A percentile compares a stretch with the other conserved stretches of the same genome.
Conservation (phyloP, 1,284 basidiomycete species). For the Fomitopsis betulina region DNA sequence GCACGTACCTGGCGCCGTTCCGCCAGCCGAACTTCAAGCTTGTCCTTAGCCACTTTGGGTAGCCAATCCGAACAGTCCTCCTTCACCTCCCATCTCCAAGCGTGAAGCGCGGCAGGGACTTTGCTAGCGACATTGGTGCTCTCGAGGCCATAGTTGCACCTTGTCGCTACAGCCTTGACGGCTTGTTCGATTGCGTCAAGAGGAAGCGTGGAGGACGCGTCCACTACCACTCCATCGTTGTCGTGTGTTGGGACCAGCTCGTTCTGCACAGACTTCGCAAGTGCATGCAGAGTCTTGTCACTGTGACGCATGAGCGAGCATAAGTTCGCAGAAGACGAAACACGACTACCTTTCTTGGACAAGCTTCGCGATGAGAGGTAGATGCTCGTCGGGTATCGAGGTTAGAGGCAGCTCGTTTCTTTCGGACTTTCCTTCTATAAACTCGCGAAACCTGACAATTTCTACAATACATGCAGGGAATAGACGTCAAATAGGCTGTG, state of each 20-base stretch:
- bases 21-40: conserved; percentile 52
- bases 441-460: conserved; percentile 68
- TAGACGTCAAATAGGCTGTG: neutral
- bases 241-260: conserved; percentile 54
- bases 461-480: conserved; percentile 34
- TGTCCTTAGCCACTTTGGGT: conserved; percentile 66
- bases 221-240: conserved; percentile 42
- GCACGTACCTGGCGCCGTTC: conserved; percentile 63
- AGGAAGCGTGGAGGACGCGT: conserved; percentile 35
- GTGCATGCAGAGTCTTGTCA: conserved; percentile 57
- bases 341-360: conserved; percentile 68
- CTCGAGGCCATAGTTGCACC: conserved; percentile 75
- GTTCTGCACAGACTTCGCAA: conserved; percentile 63
- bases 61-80: conserved; percentile 56
- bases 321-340: neutral
- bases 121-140: conserved; percentile 39
- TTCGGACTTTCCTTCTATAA: conserved; percentile 51
- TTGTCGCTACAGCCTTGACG: conserved; percentile 53
- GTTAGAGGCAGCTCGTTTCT: conserved; percentile 43
- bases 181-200: conserved; percentile 51
- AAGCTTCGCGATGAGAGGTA: conserved; percentile 73
- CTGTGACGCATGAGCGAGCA: conserved; percentile 33
- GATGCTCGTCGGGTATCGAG: conserved; percentile 61
- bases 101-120: conserved; percentile 52
- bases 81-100: conserved; percentile 90